Conservation (phyloP, 1,139 yeast genomes). For the Hyphopichia fennica region DNA sequence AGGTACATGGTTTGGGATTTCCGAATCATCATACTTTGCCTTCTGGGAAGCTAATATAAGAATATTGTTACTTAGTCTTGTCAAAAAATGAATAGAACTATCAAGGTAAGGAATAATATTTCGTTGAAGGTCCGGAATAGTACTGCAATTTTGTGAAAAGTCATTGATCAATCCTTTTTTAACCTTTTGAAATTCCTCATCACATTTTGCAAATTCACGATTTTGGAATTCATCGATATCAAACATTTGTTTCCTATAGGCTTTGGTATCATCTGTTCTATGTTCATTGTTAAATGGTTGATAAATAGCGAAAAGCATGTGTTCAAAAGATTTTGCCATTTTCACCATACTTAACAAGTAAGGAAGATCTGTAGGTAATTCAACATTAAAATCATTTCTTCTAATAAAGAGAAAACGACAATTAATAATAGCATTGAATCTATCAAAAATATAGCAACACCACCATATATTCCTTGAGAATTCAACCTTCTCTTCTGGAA, state of each 20-base stretch:
- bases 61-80: conserved; percentile 27
- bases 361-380: conserved; percentile 27
- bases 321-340: conserved; percentile 24
- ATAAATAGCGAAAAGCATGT: conserved; percentile 25
- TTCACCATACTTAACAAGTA: conserved; percentile 27
- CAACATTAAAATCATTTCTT: conserved; percentile 32
- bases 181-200: conserved; percentile 13
- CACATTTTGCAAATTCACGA: conserved; percentile 28
- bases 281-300: conserved; percentile 21
- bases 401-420: conserved; percentile 24
- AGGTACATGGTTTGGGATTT: conserved; percentile 22
- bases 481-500: conserved; percentile 14
- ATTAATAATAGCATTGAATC: conserved; percentile 31
- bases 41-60: conserved; percentile 28
- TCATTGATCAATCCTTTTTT: conserved; percentile 1
- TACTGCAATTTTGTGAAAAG: not conserved
- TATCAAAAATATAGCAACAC: conserved; percentile 34
- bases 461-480: conserved; percentile 37
- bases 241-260: conserved; percentile 17
- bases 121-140: not conserved
- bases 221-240: conserved; percentile 26
- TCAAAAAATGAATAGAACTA: conserved; percentile 22
- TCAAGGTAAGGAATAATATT: conserved; percentile 6
- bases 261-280: conserved; percentile 11
- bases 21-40: conserved; percentile 24